phyloP scores from a whole-genome alignment of 495 filamentous ascomycete species.

The Penicillium subrubescens region DNA sequence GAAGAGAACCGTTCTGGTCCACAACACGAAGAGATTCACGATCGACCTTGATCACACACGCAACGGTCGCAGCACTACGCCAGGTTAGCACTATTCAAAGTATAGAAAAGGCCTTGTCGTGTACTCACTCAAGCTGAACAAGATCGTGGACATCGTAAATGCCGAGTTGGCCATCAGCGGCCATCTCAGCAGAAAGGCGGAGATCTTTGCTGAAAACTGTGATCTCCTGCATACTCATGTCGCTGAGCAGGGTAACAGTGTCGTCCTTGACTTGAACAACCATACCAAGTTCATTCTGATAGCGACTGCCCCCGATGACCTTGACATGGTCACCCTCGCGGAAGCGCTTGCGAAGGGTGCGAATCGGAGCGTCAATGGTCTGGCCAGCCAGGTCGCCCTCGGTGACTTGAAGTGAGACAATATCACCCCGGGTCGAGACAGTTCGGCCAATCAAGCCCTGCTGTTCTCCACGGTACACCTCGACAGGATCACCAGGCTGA shows the following conservation, averaged over 20 bases:
- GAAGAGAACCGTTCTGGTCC: conserved; percentile 83
- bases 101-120: too few species aligned
- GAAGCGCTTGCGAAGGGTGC: conserved; percentile 92
- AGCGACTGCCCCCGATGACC: conserved; percentile 93
- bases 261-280: conserved; percentile 91
- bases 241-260: conserved; percentile 85
- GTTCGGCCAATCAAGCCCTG: conserved; percentile 85
- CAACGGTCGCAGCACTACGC: conserved; percentile 76
- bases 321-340: conserved; percentile 95
- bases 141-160: conserved; percentile 91
- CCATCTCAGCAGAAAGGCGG: conserved; percentile 86
- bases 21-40: conserved; percentile 86
- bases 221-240: conserved; percentile 88
- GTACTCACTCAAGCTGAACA: conserved; percentile 82
- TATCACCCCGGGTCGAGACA: conserved; percentile 83
- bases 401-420: conserved; percentile 85
- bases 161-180: conserved; percentile 73
- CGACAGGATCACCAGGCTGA: conserved; percentile 88
- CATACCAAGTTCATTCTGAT: conserved; percentile 92
- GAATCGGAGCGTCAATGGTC: conserved; percentile 87
- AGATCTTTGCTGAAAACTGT: conserved; percentile 98
- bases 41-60: conserved; percentile 91
- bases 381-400: conserved; percentile 82
- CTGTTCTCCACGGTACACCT: conserved; percentile 96
- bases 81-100: conserved; percentile 34